Evolutionary conservation across 2,329 filamentous ascomycete genomes (phyloP), one percentile per base, ranked within the genome.

Genomic region (Alternaria longipes): DNA sequence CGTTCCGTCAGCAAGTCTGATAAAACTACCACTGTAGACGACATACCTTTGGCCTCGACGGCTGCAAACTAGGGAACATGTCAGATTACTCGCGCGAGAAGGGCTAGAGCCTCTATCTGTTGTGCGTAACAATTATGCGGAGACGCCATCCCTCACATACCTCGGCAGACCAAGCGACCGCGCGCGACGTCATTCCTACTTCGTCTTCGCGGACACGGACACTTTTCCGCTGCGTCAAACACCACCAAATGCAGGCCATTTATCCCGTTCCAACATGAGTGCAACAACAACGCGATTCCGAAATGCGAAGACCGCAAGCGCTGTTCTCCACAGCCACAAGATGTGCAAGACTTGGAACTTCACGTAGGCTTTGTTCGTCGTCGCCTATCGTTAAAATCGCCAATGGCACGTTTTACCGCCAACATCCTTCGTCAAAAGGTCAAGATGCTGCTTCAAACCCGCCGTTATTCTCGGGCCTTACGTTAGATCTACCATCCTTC

Each of bases 371-470:
- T 6, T 65, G 49, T 46, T 68, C 70, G 34, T 67, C 67, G 20
- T 61, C 66, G 5, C 73, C 76, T 8, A 73, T 79, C 32, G 68
- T 79, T 34, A 69, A 59, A 16, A 78, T 79, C 22, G 34, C 59
- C 47, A 89, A 93, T 81, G 93, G 87, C 78, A 94, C 92, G 1
- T 96, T 97, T 79, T 96, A 94, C 81, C 87, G 89, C 41, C 86
- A 89, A 51, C 90, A 94, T 76, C 91, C 92, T 5, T 66, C 62
- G 28, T 67, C 74, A 5, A 71, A 65, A 55, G 79, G 85, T 3
- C 64, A 77, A 46, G 71, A 81, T 56, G 66, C 74, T 28, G 72
- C 84, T 62, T 80, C 84, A 18, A 94, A 95, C 74, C 89, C 89
- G 22, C 84, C 92, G 5, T 81, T 97, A 4, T 97, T 97, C 75